Conservation (phyloP, 176 grass and related monocot species). For the Oropetium thomaeum region DNA sequence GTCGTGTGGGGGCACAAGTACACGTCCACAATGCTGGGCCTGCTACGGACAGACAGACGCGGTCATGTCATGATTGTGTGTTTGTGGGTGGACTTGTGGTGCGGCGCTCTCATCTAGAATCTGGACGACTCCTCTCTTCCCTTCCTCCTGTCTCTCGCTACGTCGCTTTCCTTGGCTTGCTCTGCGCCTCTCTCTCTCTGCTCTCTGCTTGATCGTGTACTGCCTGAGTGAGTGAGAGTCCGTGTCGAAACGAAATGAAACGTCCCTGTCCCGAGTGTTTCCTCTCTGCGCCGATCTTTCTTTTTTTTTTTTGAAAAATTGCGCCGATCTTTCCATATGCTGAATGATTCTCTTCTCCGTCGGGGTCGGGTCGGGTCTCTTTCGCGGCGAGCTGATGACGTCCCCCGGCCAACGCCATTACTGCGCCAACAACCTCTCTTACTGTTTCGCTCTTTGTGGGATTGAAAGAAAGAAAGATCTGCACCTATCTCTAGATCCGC, state of each 20-base stretch:
- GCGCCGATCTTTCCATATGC: neutral
- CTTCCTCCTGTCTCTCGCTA: constrained; percentile 4
- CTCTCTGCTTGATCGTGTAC: too few relatives aligned
- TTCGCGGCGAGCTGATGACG: neutral
- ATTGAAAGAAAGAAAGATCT: neutral
- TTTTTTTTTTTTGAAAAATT: too few relatives aligned
- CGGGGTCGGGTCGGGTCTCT: too few relatives aligned
- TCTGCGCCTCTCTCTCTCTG: too few relatives aligned
- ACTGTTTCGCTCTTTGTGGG: neutral
- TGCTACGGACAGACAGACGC: neutral
- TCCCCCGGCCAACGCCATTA: constrained; percentile 19
- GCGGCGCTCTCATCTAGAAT: constrained; percentile 16
- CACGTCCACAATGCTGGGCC: neutral
- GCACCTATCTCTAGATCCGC: neutral
- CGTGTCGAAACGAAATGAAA: neutral
- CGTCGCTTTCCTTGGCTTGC: constrained; percentile 8
- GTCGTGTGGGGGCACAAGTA: neutral
- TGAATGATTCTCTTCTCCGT: constrained; percentile 33
- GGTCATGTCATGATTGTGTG: constrained; percentile 8
- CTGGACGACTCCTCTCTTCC: neutral
- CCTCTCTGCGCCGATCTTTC: constrained; percentile 6
- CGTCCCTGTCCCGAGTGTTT: constrained; percentile 17
- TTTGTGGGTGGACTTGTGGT: too few relatives aligned
- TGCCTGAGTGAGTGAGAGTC: too few relatives aligned
- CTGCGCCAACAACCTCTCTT: constrained; percentile 18